phyloP scores from a whole-genome alignment of 2,329 filamentous ascomycete species.

The Akanthomyces lecanii region DNA sequence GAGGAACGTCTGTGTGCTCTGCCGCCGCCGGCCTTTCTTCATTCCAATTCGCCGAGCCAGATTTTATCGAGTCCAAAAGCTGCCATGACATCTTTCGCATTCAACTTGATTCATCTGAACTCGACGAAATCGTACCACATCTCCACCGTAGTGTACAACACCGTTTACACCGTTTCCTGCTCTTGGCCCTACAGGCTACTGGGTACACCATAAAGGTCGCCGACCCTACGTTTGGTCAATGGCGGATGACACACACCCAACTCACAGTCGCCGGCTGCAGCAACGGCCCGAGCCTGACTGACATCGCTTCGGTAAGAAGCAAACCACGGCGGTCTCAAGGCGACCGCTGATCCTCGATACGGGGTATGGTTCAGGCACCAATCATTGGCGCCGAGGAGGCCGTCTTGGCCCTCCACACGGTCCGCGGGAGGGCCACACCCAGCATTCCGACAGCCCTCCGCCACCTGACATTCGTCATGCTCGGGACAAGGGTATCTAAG shows the following conservation, averaged over 20 bases:
- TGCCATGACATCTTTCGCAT: background rate
- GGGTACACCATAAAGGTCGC: too few relatives aligned
- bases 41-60: background rate
- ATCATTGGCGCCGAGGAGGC: background rate
- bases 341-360: background rate
- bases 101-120: constrained; percentile 1
- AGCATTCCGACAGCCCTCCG: background rate
- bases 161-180: background rate
- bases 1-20: background rate
- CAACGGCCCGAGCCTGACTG: background rate
- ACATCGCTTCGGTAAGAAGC: background rate
- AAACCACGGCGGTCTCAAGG: background rate
- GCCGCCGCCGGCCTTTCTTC: background rate
- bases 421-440: background rate
- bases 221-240: too few relatives aligned
- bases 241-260: too few relatives aligned
- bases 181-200: too few relatives aligned
- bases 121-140: constrained; percentile 1
- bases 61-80: too few relatives aligned
- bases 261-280: background rate
- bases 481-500: background rate
- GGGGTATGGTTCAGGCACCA: background rate
- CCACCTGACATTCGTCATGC: background rate
- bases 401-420: background rate
- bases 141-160: background rate